These are phyloP conservation scores for Didymosphaeria variabile DNA, from an alignment of 2,329 filamentous ascomycete species.

Conservation along the genomic window DNA sequence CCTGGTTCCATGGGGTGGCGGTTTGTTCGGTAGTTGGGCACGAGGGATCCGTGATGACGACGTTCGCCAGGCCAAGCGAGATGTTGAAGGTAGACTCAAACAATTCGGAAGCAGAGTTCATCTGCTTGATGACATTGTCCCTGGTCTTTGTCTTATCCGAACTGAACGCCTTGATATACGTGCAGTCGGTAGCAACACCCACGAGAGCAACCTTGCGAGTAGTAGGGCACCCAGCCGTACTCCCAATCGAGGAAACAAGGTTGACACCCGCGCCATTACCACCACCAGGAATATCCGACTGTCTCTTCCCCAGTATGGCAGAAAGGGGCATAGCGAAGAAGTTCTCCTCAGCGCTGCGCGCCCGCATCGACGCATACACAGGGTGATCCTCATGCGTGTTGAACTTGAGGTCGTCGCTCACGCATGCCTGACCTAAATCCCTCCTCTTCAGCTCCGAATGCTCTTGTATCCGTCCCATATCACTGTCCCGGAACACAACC, in stretches of 20 bases:
- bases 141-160: constrained; percentile 74
- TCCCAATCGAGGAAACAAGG: constrained; percentile 79
- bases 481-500: constrained; percentile 92
- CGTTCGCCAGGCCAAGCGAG: constrained; percentile 85
- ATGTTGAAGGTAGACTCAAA: constrained; percentile 96
- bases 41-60: constrained; percentile 77
- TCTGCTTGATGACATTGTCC: constrained; percentile 79
- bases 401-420: constrained; percentile 79
- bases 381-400: constrained; percentile 79
- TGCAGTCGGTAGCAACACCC: constrained; percentile 92
- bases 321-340: constrained; percentile 69
- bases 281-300: constrained; percentile 72
- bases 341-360: constrained; percentile 57
- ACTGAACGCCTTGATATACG: constrained; percentile 78
- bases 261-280: constrained; percentile 85
- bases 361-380: constrained; percentile 64
- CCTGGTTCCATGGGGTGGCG: constrained; percentile 83
- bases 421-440: constrained; percentile 63
- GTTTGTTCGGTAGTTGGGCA: constrained; percentile 76
- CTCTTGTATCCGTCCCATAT: constrained; percentile 65
- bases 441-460: constrained; percentile 72
- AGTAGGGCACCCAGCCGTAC: constrained; percentile 81
- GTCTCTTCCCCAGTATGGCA: constrained; percentile 74
- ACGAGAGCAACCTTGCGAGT: constrained; percentile 92
- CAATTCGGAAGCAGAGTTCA: constrained; percentile 86